Evolutionary conservation across 495 filamentous ascomycete genomes (phyloP), one percentile per base, ranked within the genome.

Genomic region (Penicillium riverlandense): DNA sequence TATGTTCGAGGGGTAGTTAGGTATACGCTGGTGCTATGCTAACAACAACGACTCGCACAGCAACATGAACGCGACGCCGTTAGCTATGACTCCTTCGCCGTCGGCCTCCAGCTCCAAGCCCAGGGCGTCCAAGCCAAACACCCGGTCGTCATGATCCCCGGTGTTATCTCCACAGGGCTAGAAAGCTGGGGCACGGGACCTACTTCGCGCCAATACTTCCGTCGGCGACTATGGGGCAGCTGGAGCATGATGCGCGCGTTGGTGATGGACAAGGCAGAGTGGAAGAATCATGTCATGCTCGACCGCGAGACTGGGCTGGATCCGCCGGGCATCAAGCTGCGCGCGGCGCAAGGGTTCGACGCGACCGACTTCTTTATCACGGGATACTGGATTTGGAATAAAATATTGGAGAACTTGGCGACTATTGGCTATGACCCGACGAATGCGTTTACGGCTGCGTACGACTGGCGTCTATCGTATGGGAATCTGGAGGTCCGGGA

Each of bases 321-420:
- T 63, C 92, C 92, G 2, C 87, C 89, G 0, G 86, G 85, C 2
- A 85, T 97, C 54, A 97, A 97, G 65, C 69, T 98, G 10, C 81
- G 94, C 35, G 90, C 92, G 15, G 90, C 94, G 0, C 94, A 97
- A 63, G 92, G 92, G 4, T 98, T 98, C 58, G 92, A 98, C 62
- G 94, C 92, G 7, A 89, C 92, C n/a, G 92, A 98, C 69, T 96
- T 97, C 59, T 77, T 76, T 55, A 76, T 75, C 49, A 77, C 78
- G 28, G 83, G 84, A 8, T 98, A 98, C 63, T 98, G 92, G 92
- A 96, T 98, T 47, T 98, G 94, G 92, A 95, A 85, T 55, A 98
- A 98, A 67, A 96, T 98, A 41, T 65, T 98, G 22, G 91, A 98
- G 58, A 97, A 98, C 55, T 70, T 98, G 39, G 92, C 92, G 1